Evolutionary conservation across 2,329 filamentous ascomycete genomes (phyloP).

Genomic region (Tothia fuscella): DNA sequence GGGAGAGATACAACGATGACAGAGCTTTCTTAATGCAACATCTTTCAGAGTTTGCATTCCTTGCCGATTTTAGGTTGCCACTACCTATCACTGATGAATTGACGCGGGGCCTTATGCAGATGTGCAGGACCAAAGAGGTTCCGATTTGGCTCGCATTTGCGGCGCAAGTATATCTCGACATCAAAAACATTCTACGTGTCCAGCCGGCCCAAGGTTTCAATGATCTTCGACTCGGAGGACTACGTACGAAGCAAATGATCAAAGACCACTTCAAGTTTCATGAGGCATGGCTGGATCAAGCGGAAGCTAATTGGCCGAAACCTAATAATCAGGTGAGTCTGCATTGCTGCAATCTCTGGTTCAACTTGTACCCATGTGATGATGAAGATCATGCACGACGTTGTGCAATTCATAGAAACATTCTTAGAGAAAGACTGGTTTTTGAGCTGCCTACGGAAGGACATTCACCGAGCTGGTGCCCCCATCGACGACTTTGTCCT

Average conservation of each 20-base stretch:
- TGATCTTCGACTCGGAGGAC: neutral
- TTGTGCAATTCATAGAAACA: neutral
- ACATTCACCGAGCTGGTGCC: neutral
- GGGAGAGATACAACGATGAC: neutral
- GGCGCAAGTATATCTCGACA: neutral
- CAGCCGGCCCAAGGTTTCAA: neutral
- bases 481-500: neutral
- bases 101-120: neutral
- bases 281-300: neutral
- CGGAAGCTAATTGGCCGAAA: neutral
- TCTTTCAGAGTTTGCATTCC: neutral
- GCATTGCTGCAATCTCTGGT: neutral
- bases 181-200: neutral
- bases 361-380: neutral
- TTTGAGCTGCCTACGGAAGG: neutral
- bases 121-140: neutral
- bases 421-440: neutral
- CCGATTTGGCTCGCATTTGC: constrained; percentile 4
- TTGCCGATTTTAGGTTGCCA: neutral
- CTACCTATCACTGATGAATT: neutral
- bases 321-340: neutral
- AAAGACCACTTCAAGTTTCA: neutral
- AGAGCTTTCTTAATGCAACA: neutral
- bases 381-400: neutral
- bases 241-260: neutral